These are phyloP conservation scores for Aspergillus sclerotioniger DNA, from an alignment of 495 filamentous ascomycete species.

Conservation along the genomic window DNA sequence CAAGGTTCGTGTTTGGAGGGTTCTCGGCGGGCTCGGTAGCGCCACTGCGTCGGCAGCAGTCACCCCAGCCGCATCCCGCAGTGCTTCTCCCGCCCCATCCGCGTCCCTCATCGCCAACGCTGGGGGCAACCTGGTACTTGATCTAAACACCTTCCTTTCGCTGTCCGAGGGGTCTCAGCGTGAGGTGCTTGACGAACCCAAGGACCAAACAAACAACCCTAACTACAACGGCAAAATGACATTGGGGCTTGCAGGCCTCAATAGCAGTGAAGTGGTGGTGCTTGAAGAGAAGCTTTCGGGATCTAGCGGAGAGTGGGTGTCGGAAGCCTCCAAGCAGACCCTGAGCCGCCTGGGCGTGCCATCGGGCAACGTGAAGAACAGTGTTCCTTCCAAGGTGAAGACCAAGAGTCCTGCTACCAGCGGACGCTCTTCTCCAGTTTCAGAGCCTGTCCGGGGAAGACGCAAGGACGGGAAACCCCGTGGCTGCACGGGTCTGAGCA, in stretches of 20 bases:
- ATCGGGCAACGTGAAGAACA: conserved; percentile 36
- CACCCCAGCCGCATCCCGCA: conserved; percentile 59
- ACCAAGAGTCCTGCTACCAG: conserved; percentile 39
- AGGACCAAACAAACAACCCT: conserved; percentile 69
- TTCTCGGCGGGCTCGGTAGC: conserved; percentile 52
- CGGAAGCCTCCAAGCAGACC: conserved; percentile 48
- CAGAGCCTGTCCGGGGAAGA: conserved; percentile 58
- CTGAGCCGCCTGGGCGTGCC: conserved; percentile 42
- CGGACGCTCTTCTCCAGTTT: conserved; percentile 65
- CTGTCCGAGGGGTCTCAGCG: conserved; percentile 67
- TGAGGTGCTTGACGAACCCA: conserved; percentile 61
- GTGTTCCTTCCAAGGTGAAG: conserved; percentile 35
- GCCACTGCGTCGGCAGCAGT: conserved; percentile 45
- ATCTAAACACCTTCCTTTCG: conserved; percentile 65
- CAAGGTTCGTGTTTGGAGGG: conserved; percentile 79
- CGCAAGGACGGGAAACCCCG: conserved; percentile 61
- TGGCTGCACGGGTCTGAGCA: conserved; percentile 79
- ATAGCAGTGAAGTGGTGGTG: conserved; percentile 66
- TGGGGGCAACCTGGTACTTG: conserved; percentile 67
- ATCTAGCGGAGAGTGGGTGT: conserved; percentile 60
- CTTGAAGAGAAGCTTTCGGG: conserved; percentile 71
- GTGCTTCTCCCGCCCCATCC: conserved; percentile 48
- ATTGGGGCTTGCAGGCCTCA: conserved; percentile 62
- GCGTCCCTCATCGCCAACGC: conserved; percentile 45
- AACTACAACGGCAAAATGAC: conserved; percentile 75